phyloP scores from a whole-genome alignment of 2,329 filamentous ascomycete genomes.

The Rutstroemia sp. region DNA sequence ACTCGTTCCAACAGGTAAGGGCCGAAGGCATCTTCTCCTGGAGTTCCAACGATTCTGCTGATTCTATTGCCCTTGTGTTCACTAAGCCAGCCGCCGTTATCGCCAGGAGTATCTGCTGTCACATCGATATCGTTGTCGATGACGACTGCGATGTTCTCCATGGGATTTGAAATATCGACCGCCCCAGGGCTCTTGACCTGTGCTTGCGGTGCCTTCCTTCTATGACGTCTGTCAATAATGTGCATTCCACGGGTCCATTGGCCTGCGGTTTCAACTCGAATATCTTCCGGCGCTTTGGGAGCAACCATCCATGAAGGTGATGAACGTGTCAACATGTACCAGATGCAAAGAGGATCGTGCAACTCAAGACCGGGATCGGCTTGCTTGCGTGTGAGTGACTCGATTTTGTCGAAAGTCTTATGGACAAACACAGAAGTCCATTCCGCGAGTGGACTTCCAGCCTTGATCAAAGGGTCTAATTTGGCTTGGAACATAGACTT shows the following conservation, averaged over 20 bases:
- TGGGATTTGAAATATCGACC: slow-evolving; percentile 30
- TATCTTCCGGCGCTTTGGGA: slow-evolving; percentile 60
- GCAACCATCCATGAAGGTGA: slow-evolving; percentile 51
- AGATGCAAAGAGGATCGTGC: slow-evolving; percentile 73
- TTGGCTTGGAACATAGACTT: slow-evolving; percentile 50
- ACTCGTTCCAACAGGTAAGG: slow-evolving; percentile 57
- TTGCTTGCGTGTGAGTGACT: slow-evolving; percentile 50
- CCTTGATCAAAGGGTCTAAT: slow-evolving; percentile 46
- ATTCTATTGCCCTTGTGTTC: slow-evolving; percentile 70
- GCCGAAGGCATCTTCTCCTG: slow-evolving; percentile 61
- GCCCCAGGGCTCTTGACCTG: slow-evolving; percentile 28
- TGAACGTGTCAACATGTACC: slow-evolving; percentile 63
- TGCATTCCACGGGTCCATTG: slow-evolving; percentile 96
- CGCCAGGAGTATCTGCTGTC: slow-evolving; percentile 55
- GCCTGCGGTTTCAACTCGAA: slow-evolving; percentile 80
- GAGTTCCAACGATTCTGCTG: slow-evolving; percentile 62
- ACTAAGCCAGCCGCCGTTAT: slow-evolving; percentile 72
- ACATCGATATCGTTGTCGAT: slow-evolving; percentile 37
- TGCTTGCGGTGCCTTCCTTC: slow-evolving; percentile 41
- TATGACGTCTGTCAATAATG: slow-evolving; percentile 65
- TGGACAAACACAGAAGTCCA: slow-evolving; percentile 68
- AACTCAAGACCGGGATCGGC: slow-evolving; percentile 55
- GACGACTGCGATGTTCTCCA: slow-evolving; percentile 18
- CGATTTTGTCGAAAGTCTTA: slow-evolving; percentile 64
- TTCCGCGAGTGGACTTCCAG: slow-evolving; percentile 63